These are phyloP conservation scores for Hypericum androsaemum DNA, from an alignment of 345 rosid species.

Conservation along the genomic window DNA sequence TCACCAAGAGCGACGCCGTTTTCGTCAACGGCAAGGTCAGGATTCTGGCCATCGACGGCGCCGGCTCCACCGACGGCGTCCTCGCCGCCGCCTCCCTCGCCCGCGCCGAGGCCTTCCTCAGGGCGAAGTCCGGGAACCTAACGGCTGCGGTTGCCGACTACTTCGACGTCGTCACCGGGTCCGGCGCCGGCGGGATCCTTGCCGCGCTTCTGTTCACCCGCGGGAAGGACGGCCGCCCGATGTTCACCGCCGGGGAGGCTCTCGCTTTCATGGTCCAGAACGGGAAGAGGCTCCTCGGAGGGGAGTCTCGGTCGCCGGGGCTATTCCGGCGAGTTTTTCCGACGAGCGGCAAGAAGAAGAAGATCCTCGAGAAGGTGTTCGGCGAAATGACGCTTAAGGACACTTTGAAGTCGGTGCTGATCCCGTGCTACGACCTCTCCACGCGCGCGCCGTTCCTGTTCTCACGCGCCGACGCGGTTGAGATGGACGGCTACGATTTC, in stretches of 20 bases:
- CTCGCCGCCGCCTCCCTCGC: slow-evolving; percentile 58
- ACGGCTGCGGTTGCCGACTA: slow-evolving; percentile 54
- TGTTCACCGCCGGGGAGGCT: slow-evolving; percentile 56
- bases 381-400: slow-evolving; percentile 50
- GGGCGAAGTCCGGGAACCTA: slow-evolving; percentile 55
- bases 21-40: slow-evolving; percentile 41
- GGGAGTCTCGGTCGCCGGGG: slow-evolving; percentile 13
- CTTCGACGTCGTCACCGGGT: slow-evolving; percentile 79
- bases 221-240: slow-evolving; percentile 46
- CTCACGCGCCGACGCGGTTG: slow-evolving; percentile 90
- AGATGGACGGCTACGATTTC: slow-evolving; percentile 76
- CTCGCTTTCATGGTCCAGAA: slow-evolving; percentile 40
- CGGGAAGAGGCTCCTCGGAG: slow-evolving; percentile 21
- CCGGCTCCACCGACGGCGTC: slow-evolving; percentile 55
- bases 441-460: slow-evolving; percentile 72
- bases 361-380: slow-evolving; percentile 15
- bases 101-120: slow-evolving; percentile 44
- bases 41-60: slow-evolving; percentile 80
- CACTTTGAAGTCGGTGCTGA: slow-evolving; percentile 64
- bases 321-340: slow-evolving; percentile 26
- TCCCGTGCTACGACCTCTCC: slow-evolving; percentile 81
- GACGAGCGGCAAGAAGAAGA: slow-evolving; percentile 19
- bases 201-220: slow-evolving; percentile 68
- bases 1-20: no score
- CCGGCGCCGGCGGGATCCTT: slow-evolving; percentile 68